Percentiles rank a stretch among this genome's conserved stretches.
phyloP scores from a whole-genome alignment of 2,329 filamentous ascomycete species.

The Botryotinia calthae region DNA sequence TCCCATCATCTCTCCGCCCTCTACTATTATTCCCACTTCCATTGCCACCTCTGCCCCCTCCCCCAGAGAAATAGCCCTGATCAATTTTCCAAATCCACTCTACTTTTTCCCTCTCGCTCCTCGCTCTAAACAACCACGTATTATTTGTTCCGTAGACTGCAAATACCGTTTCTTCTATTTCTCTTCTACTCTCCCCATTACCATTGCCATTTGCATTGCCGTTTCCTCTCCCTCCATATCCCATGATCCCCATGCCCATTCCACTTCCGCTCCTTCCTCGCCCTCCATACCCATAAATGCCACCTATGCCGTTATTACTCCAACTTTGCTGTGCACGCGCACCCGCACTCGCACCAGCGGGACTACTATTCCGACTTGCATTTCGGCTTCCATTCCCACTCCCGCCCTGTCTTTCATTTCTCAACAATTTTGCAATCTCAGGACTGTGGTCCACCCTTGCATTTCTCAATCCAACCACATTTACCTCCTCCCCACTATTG shows the following conservation, averaged over 20 bases:
- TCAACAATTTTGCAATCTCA: conserved; percentile 74
- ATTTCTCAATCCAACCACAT: conserved; percentile 83
- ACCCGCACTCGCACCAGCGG: background rate
- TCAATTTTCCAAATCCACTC: conserved; percentile 98
- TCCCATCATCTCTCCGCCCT: background rate
- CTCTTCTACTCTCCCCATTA: conserved; percentile 35
- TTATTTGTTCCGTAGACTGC: conserved; percentile 93
- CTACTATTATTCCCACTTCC: background rate
- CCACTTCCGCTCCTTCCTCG: conserved; percentile 10
- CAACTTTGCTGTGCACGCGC: conserved; percentile 20
- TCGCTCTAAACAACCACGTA: conserved; percentile 89
- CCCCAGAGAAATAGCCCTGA: conserved; percentile 49
- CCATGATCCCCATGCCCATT: background rate
- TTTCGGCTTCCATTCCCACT: conserved; percentile 24
- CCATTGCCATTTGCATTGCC: conserved; percentile 18
- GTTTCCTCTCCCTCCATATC: background rate
- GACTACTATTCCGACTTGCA: conserved; percentile 2
- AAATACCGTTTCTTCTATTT: conserved; percentile 59
- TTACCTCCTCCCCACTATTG: conserved; percentile 84
- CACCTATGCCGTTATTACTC: conserved; percentile 33
- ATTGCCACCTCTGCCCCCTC: conserved; percentile 17
- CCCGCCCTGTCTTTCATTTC: conserved; percentile 24
- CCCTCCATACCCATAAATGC: background rate
- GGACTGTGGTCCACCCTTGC: conserved; percentile 90
- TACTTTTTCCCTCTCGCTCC: conserved; percentile 86